These are phyloP conservation scores for Sporobolomyces pararoseus DNA, from an alignment of 768 basidiomycete species.

Conservation along the genomic window DNA sequence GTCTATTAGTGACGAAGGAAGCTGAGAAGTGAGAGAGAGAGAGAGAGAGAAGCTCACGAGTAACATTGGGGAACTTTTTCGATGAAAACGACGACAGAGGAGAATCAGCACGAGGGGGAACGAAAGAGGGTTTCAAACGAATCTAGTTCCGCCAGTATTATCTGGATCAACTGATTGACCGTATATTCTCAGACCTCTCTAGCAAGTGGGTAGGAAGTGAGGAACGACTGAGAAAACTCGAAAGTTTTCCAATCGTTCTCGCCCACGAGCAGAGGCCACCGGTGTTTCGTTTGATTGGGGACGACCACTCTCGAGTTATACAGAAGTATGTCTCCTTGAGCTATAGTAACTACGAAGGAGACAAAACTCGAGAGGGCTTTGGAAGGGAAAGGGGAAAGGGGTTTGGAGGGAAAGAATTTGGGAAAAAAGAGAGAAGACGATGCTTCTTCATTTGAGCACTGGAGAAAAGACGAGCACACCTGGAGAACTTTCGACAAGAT, in stretches of 20 bases:
- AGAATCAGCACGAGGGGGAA: slow-evolving; percentile 11
- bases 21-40: not conserved
- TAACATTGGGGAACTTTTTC: slow-evolving; percentile 42
- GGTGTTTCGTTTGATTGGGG: slow-evolving; percentile 15
- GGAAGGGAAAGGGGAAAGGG: not conserved
- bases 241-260: not conserved
- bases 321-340: not conserved
- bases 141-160: slow-evolving; percentile 35
- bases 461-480: slow-evolving; percentile 51
- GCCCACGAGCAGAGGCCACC: slow-evolving; percentile 19
- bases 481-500: slow-evolving; percentile 61
- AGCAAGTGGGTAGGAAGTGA: not conserved
- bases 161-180: slow-evolving; percentile 30
- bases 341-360: not conserved
- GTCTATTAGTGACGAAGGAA: too few relatives aligned
- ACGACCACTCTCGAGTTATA: slow-evolving; percentile 2
- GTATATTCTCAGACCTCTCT: slow-evolving; percentile 31
- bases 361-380: not conserved
- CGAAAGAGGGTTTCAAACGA: not conserved
- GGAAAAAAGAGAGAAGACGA: not conserved
- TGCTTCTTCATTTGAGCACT: not conserved
- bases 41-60: slow-evolving; percentile 20
- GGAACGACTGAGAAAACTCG: not conserved
- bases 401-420: not conserved
- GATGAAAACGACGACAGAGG: not conserved